A percentile compares a stretch with the other conserved stretches of the same genome.
Evolutionary conservation across 2,329 filamentous ascomycete genomes (phyloP).

Genomic region (Apiospora malaysiana): DNA sequence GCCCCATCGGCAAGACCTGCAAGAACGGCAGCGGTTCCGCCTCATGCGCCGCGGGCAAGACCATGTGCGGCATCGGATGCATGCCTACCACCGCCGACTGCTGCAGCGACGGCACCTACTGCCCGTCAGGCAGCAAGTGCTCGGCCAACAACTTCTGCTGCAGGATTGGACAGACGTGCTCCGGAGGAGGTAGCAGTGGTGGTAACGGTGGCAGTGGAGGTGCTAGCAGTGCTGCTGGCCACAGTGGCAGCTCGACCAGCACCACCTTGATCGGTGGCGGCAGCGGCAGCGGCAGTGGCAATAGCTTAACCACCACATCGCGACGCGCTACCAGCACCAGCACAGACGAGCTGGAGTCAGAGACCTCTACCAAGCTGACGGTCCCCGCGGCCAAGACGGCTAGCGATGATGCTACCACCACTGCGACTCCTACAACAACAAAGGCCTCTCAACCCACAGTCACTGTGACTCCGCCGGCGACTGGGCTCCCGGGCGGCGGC

Average conservation of each 20-base stretch:
- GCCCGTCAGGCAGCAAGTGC: slow-evolving; percentile 34
- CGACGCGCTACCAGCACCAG: background rate
- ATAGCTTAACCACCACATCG: background rate
- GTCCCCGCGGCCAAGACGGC: background rate
- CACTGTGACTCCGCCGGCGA: background rate
- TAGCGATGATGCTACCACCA: background rate
- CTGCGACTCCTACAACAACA: background rate
- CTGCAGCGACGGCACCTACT: slow-evolving; percentile 32
- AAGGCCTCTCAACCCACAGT: background rate
- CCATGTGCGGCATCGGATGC: slow-evolving; percentile 30
- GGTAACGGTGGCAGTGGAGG: slow-evolving; percentile 16
- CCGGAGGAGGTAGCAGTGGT: slow-evolving; percentile 21
- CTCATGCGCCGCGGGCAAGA: slow-evolving; percentile 28
- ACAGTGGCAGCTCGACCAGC: background rate
- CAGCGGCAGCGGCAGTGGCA: background rate
- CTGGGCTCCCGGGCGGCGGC: background rate
- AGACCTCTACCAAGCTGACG: background rate
- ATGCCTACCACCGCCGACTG: slow-evolving; percentile 34
- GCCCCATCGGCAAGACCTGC: slow-evolving; percentile 32
- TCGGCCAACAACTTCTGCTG: slow-evolving; percentile 25
- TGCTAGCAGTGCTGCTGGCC: background rate
- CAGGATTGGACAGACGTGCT: slow-evolving; percentile 28
- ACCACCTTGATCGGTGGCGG: slow-evolving; percentile 9
- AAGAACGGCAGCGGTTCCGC: slow-evolving; percentile 23
- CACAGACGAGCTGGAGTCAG: background rate